phyloP scores from a whole-genome alignment of 495 filamentous ascomycete genomes.

The Usnea hakonensis region DNA sequence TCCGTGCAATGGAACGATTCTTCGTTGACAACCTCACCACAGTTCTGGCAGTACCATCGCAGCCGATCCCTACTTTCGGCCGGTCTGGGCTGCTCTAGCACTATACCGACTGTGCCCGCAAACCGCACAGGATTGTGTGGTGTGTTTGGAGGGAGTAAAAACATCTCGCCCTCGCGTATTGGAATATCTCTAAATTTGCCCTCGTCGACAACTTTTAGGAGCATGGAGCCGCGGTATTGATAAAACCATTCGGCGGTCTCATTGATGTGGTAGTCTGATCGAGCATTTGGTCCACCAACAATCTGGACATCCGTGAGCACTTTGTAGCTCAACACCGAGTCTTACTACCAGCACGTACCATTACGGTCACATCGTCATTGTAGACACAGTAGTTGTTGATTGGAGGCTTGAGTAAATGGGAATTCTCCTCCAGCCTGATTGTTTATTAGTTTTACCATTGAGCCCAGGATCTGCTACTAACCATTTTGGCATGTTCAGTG shows the following conservation, averaged over 20 bases:
- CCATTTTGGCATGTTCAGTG: constrained; percentile 83
- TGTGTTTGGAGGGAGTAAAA: constrained; percentile 81
- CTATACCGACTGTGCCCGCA: constrained; percentile 66
- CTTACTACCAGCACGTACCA: constrained; percentile 40
- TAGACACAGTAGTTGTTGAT: constrained; percentile 98
- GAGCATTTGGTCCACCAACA: constrained; percentile 90
- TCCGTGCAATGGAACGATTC: constrained; percentile 82
- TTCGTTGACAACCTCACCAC: constrained; percentile 72
- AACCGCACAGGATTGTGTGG: constrained; percentile 77
- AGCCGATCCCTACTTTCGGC: constrained; percentile 63
- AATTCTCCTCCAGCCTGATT: constrained; percentile 80
- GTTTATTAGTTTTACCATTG: not conserved
- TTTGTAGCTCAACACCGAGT: not conserved
- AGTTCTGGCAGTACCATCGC: constrained; percentile 81
- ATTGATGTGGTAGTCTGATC: constrained; percentile 99
- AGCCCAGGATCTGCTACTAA: constrained; percentile 30
- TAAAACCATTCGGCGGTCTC: constrained; percentile 96
- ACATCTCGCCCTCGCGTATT: constrained; percentile 90
- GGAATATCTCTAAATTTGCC: constrained; percentile 70
- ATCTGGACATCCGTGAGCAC: constrained; percentile 46
- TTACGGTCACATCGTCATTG: constrained; percentile 69
- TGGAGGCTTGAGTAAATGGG: constrained; percentile 86
- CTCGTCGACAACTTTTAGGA: constrained; percentile 77
- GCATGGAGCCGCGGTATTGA: constrained; percentile 86
- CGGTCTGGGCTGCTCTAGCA: constrained; percentile 81